A percentile compares a stretch with the other conserved stretches of the same genome.
Conservation (phyloP, 1,284 basidiomycete genomes). For the Polyporus tsugae region DNA sequence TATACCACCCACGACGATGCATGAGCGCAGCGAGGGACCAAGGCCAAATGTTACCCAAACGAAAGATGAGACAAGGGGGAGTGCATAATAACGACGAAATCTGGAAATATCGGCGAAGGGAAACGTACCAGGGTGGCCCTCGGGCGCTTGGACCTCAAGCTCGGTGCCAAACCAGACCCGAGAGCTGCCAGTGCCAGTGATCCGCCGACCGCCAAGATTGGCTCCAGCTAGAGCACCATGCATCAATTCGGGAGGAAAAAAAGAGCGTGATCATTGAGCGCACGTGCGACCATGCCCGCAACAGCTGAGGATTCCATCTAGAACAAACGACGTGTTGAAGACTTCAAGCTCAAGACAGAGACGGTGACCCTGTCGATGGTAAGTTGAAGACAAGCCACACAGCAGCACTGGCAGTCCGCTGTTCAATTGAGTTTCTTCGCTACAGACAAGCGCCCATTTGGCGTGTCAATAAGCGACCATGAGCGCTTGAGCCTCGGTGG, state of each 20-base stretch:
- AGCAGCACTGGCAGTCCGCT: no score
- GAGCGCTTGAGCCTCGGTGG: no score
- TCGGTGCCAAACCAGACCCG: neutral
- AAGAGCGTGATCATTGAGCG: constrained; percentile 18
- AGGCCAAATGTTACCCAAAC: constrained; percentile 10
- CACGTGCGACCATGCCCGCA: neutral
- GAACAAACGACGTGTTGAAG: neutral
- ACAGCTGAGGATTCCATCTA: neutral
- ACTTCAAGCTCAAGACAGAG: neutral
- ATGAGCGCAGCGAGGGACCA: constrained; percentile 17
- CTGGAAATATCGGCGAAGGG: neutral
- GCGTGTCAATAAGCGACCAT: neutral
- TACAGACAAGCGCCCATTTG: neutral
- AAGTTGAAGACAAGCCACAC: neutral
- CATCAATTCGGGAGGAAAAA: constrained; percentile 1
- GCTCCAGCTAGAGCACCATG: neutral
- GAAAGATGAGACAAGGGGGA: neutral
- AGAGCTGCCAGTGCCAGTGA: neutral
- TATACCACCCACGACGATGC: constrained; percentile 25
- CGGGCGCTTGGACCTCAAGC: neutral
- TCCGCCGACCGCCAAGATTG: neutral
- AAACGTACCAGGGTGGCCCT: neutral
- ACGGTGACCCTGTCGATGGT: neutral
- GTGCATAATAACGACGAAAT: neutral
- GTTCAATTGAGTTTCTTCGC: no score